Base-by-base conservation (phyloP, 768 basidiomycete genomes). In the Punctularia strigosozonata region DNA sequence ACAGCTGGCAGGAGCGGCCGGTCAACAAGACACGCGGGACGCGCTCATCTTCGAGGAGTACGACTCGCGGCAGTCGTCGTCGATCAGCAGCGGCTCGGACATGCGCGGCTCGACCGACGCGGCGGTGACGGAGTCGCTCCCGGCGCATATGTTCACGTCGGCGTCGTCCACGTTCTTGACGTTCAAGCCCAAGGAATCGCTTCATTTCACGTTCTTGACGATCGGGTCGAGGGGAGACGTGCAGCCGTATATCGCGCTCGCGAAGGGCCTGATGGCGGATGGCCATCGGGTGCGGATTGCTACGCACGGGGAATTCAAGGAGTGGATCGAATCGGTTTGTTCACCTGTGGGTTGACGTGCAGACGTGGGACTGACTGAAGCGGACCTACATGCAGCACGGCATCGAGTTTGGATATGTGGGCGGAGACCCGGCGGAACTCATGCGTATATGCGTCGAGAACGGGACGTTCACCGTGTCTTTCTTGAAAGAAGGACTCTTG, bases 381-480 rank as follows among this genome's bases (percentile, higher is more conserved):
- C 33, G 28, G 43, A 2, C n/a, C n/a, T n/a, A 35, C 13, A 17
- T 24, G 20, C 46, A 95, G 90, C 72, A 98, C 54, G 90, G 89
- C n/a, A 95, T 99, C 50, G 91, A 91, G 52, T 97, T 84, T 56
- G 83, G 83, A 8, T 82, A 74, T 46, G 91, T 98, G 31, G 94
- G 95, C 8, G 94, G 94, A 20, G 95, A 98, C 58, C 94, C 94
- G 7, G 92, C 95, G 1, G 94, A 98, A 58, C 64, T 99, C 30
- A 92, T 98, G 91, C 75, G 87, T 38, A 89, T 99, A 46, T 98
- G 92, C 56, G 82, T 98, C 24, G 94, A 97, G 60, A 97, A 99
- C 59, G 95, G 95, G 44, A 95, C 82, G 41, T 99, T 97, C 54
- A 95, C 94, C 0, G 82, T 98, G 25, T 77, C 90, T 0, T 98